A percentile compares a stretch with the other conserved stretches of the same genome.
These are phyloP conservation scores for Tetrapisispora namnaoensis DNA, from an alignment of 805 yeast species.

Conservation along the genomic window DNA sequence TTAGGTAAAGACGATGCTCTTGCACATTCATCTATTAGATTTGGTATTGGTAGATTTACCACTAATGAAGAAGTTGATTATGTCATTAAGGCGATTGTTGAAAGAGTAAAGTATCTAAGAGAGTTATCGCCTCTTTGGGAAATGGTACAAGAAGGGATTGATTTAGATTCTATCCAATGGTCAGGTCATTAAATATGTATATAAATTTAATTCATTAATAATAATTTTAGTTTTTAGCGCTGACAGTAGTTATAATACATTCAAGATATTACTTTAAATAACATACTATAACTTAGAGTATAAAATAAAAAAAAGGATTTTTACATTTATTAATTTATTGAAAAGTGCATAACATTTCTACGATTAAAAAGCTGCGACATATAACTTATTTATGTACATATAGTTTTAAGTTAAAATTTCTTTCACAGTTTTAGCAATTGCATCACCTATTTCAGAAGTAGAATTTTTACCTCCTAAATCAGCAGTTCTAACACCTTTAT, in stretches of 20 bases:
- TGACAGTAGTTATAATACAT: not conserved
- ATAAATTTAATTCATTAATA: not conserved
- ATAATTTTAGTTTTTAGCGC: not conserved
- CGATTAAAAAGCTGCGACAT: not conserved
- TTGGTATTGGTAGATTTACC: slow-evolving; percentile 94
- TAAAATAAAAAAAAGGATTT: not conserved
- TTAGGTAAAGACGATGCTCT: slow-evolving; percentile 96
- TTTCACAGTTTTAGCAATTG: slow-evolving; percentile 48
- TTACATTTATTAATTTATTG: not conserved
- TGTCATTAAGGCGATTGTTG: slow-evolving; percentile 77
- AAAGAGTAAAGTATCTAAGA: slow-evolving; percentile 84
- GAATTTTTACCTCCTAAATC: slow-evolving; percentile 76
- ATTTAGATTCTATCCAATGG: slow-evolving; percentile 90
- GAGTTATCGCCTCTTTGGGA: slow-evolving; percentile 96
- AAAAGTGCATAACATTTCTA: no score
- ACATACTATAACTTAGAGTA: no score
- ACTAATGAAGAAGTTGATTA: slow-evolving; percentile 94
- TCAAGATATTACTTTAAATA: not conserved
- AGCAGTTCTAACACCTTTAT: slow-evolving; percentile 78
- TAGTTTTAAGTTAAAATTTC: not conserved
- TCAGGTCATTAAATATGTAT: slow-evolving; percentile 64
- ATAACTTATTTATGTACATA: not conserved
- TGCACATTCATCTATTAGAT: slow-evolving; percentile 96
- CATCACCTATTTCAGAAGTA: slow-evolving; percentile 91
- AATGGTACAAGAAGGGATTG: slow-evolving; percentile 98